Evolutionary conservation across 352 stramenopile species (phyloP).

Genomic region (Phytopythium mirpurense): DNA sequence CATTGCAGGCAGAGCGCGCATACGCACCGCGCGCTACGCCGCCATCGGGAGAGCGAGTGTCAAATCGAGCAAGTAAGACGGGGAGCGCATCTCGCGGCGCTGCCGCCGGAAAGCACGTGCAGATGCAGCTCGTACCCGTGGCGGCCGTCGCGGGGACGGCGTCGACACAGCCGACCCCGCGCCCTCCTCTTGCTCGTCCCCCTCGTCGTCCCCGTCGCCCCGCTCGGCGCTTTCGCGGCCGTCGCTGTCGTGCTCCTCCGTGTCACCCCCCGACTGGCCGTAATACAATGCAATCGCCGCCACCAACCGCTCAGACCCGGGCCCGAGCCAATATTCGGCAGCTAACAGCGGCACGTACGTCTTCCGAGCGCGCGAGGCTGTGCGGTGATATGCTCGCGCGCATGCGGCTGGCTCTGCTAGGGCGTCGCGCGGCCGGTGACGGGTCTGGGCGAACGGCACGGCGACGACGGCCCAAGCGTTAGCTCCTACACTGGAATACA

Average conservation of each 20-base stretch:
- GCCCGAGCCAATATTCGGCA: no score
- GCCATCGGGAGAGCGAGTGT: not conserved
- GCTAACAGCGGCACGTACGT: not conserved
- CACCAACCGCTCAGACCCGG: not conserved
- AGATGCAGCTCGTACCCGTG: not conserved
- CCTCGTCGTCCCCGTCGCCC: conserved; percentile 18
- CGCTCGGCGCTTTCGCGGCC: conserved; percentile 5
- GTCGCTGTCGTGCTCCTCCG: conserved; percentile 9
- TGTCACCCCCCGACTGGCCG: not conserved
- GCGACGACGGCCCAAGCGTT: not conserved
- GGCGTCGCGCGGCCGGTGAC: conserved; percentile 11
- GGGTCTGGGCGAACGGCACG: conserved; percentile 12
- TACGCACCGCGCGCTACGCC: not conserved
- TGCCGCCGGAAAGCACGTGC: not conserved
- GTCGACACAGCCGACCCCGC: not conserved
- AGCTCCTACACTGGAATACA: no score
- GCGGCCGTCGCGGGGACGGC: not conserved
- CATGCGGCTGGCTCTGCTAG: conserved; percentile 1
- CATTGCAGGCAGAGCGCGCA: not conserved
- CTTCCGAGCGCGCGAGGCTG: not conserved
- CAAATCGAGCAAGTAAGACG: not conserved
- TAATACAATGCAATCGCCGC: no score
- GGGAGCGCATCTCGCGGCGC: not conserved
- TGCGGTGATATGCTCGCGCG: conserved; percentile 10
- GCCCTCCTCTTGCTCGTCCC: conserved; percentile 7